Base-by-base conservation (phyloP, 2,329 filamentous ascomycete genomes). In the Coniochaeta sp. region DNA sequence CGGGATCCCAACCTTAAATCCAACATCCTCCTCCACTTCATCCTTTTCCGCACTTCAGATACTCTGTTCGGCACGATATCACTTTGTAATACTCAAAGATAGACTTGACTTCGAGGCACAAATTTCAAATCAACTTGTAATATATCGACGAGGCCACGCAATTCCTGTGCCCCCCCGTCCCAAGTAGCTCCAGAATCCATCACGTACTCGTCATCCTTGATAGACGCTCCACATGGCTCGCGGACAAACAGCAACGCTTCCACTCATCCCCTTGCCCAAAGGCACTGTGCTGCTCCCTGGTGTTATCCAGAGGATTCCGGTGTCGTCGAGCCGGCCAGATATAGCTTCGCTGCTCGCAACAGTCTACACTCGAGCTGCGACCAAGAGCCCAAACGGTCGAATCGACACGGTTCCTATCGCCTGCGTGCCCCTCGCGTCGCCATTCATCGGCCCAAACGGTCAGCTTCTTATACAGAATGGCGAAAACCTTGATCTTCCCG, bases 291-390 rank as follows among this genome's bases (percentile, higher is more conserved):
- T 98, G 44, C 84, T 96, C 11, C 95, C 95, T 4, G 91, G 92
- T 63, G 86, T 93, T 60, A 87, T 93, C 58, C 84, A 96, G 67
- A 89, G 93, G 67, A 89, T 98, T 65, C 87, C 91, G 59, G 88
- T 97, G 58, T 86, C 88, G 44, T 87, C 81, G 40, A 81, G 88
- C 73, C 90, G 93, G 58, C 87, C 91, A 66, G 95, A 98, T 74
- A 89, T 98, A 66, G 89, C 91, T 59, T 90, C 93, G 58, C 84
- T 98, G 52, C 86, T 99, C 61, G 90, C 92, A 22, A 88, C 89
- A 67, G 85, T 96, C 62, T 93, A 96, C 75, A 89, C 89, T 68
- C 86, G 87, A 66, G 87, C 88, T 31, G 81, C 89, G 36, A 83
- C 85, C 44, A 88, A 87, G 68, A 84, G 88, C 65, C 83, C 86